These are phyloP conservation scores for Clausena lansium DNA, from an alignment of 345 rosid species.

Conservation along the genomic window DNA sequence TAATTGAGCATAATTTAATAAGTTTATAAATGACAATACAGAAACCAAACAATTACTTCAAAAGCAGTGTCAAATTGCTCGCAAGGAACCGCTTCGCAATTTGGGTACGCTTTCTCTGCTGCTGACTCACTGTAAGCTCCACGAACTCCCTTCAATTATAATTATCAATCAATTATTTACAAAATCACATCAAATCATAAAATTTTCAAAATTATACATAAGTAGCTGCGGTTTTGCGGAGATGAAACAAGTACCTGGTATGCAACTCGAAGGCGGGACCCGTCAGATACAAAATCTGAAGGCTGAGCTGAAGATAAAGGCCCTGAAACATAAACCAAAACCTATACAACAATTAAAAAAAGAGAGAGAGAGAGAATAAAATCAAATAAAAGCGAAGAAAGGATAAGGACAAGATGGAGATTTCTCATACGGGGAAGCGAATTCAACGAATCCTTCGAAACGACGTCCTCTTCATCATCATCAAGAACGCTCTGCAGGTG, in stretches of 20 bases:
- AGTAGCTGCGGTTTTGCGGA: neutral
- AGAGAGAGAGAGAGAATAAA: neutral
- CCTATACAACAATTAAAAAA: neutral
- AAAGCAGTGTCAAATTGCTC: constrained; percentile 96
- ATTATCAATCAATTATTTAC: constrained; percentile 2
- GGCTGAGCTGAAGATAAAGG: constrained; percentile 69
- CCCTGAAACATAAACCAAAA: constrained; percentile 30
- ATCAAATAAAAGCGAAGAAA: neutral
- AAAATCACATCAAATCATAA: no score
- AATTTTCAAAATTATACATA: neutral
- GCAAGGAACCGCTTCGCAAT: constrained; percentile 95
- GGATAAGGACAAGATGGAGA: neutral
- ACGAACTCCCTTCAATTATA: constrained; percentile 59
- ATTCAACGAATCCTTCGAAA: constrained; percentile 30
- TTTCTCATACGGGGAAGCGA: constrained; percentile 61
- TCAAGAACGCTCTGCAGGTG: constrained; percentile 39
- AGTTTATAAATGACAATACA: neutral
- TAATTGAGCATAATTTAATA: neutral
- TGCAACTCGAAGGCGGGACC: constrained; percentile 86
- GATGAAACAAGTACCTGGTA: constrained; percentile 59
- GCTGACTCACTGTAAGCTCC: constrained; percentile 98
- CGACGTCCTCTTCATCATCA: constrained; percentile 23
- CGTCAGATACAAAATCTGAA: constrained; percentile 48
- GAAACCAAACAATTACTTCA: constrained; percentile 45
- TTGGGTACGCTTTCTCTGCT: constrained; percentile 92